Conservation (phyloP, 1,139 yeast species). For the Geotrichum europaeum region DNA sequence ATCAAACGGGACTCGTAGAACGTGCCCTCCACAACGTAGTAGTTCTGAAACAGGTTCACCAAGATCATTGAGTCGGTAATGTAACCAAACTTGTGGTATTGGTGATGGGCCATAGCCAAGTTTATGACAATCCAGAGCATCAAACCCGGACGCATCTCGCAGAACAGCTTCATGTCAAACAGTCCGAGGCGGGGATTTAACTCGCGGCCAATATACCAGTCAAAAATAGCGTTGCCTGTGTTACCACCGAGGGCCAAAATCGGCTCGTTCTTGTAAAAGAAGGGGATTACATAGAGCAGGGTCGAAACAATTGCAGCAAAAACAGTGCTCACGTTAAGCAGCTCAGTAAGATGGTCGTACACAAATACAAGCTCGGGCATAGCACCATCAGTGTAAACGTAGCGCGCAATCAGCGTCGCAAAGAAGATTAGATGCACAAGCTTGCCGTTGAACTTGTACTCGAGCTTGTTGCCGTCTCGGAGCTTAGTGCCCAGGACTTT, state of each 20-base stretch:
- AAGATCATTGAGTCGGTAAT: constrained; percentile 68
- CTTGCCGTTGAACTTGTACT: constrained; percentile 78
- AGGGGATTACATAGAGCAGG: constrained; percentile 63
- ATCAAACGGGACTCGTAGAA: constrained; percentile 82
- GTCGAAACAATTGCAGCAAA: constrained; percentile 60
- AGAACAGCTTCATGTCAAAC: constrained; percentile 83
- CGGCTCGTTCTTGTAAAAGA: constrained; percentile 50
- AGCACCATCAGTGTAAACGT: constrained; percentile 44
- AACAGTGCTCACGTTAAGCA: constrained; percentile 56
- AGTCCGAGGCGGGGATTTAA: constrained; percentile 83
- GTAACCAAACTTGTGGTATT: constrained; percentile 55
- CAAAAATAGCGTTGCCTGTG: constrained; percentile 66
- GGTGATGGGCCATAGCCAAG: constrained; percentile 74
- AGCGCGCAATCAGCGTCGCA: constrained; percentile 47
- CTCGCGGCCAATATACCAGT: constrained; percentile 97
- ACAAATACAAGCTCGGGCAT: constrained; percentile 78
- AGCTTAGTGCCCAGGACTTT: constrained; percentile 58
- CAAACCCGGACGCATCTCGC: constrained; percentile 94
- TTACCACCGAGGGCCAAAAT: constrained; percentile 85
- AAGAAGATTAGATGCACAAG: constrained; percentile 47
- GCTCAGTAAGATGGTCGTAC: constrained; percentile 59
- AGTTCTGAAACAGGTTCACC: constrained; percentile 64
- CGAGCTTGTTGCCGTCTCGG: constrained; percentile 66
- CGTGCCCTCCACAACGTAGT: constrained; percentile 87
- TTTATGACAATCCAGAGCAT: constrained; percentile 78